Evolutionary conservation across 164 flowering plant genomes (phyloP).

Genomic region (Stephania japonica): DNA sequence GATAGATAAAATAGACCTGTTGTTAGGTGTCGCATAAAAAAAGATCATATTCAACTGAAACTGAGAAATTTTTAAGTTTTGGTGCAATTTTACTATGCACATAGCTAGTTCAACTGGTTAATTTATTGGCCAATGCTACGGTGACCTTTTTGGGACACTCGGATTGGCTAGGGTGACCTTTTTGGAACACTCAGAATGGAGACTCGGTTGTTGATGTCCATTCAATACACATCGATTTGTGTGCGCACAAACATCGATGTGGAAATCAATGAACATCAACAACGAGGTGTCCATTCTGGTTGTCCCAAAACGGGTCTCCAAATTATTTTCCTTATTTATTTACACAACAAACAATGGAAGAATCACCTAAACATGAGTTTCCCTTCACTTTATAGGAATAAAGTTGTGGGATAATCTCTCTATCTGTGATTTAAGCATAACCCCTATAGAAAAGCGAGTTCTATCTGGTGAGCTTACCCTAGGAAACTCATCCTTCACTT

Average conservation of each 20-base stretch:
- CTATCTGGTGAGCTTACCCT: conserved; percentile 18
- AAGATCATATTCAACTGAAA: not conserved
- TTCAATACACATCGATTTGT: too few species aligned
- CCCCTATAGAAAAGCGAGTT: conserved; percentile 36
- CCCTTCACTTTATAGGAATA: conserved; percentile 18
- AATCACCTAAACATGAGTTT: not conserved
- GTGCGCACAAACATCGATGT: too few species aligned
- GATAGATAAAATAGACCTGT: too few species aligned
- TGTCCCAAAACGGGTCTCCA: too few species aligned
- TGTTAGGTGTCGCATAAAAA: not conserved
- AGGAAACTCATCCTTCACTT: conserved; percentile 27
- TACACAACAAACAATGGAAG: not conserved
- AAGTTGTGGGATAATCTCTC: conserved; percentile 50
- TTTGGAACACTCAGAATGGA: too few species aligned
- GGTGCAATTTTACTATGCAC: not conserved
- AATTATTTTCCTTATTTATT: too few species aligned
- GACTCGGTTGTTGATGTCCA: too few species aligned
- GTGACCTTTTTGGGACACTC: too few species aligned
- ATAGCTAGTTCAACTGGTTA: conserved; percentile 4
- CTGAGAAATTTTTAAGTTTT: not conserved
- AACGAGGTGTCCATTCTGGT: too few species aligned
- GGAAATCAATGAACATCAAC: too few species aligned
- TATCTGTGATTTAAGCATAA: conserved; percentile 39
- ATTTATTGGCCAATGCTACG: too few species aligned
- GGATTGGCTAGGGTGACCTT: too few species aligned